Conservation (phyloP, 2,329 filamentous ascomycete genomes). For the Trichophyton simii region DNA sequence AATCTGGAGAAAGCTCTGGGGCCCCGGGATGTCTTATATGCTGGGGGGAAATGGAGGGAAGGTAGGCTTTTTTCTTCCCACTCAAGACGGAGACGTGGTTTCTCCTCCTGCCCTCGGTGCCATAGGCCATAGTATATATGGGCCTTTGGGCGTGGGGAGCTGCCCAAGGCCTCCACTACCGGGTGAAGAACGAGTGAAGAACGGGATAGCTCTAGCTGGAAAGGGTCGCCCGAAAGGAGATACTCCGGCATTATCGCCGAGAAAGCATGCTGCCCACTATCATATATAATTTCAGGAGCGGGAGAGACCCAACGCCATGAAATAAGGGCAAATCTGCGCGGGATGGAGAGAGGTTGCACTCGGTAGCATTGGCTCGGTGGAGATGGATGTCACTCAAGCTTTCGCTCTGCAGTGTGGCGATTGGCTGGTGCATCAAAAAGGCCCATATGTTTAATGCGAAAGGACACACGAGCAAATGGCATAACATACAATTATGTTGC, state of each 20-base stretch:
- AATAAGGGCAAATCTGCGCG: not conserved
- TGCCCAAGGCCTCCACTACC: not conserved
- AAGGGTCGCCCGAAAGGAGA: not conserved
- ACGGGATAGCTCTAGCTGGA: not conserved
- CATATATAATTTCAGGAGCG: not conserved
- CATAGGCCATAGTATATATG: too few relatives aligned
- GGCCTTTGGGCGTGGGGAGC: not conserved
- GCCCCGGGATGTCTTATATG: not conserved
- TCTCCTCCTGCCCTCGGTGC: not conserved
- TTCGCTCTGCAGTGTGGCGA: not conserved
- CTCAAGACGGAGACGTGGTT: not conserved
- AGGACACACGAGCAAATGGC: not conserved
- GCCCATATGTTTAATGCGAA: not conserved
- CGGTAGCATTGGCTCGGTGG: not conserved
- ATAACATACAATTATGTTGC: not conserved
- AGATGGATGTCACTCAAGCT: not conserved
- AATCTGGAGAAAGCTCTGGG: not conserved
- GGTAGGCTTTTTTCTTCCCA: not conserved
- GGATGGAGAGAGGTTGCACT: slow-evolving; percentile 1
- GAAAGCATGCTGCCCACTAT: not conserved
- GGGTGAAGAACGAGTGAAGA: not conserved
- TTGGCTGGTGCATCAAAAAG: not conserved
- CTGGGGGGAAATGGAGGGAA: too few relatives aligned
- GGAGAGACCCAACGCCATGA: not conserved
- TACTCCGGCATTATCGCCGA: not conserved